A percentile compares a stretch with the other conserved stretches of the same genome.
Evolutionary conservation across 768 basidiomycete genomes (phyloP).

Genomic region (Mycena chlorophos): DNA sequence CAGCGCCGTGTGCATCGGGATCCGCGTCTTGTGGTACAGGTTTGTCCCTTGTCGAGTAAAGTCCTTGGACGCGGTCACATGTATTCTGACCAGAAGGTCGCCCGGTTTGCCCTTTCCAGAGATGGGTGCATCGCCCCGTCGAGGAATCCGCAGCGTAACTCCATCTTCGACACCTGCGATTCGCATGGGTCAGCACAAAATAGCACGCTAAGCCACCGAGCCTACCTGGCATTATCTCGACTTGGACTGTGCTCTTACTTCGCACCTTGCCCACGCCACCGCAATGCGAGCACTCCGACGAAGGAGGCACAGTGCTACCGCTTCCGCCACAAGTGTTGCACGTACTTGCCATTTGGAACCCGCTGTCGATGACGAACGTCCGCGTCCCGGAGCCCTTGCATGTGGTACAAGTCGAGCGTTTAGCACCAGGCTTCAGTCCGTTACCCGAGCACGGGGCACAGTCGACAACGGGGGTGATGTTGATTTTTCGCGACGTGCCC

Average conservation of each 20-base stretch:
- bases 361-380: conserved; percentile 87
- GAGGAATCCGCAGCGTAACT: conserved; percentile 82
- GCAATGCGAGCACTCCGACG: conserved; percentile 77
- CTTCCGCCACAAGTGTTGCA: conserved; percentile 81
- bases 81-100: conserved; percentile 84
- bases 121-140: conserved; percentile 81
- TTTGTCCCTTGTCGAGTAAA: conserved; percentile 92
- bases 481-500: conserved; percentile 75
- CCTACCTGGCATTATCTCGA: conserved; percentile 86
- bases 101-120: conserved; percentile 76
- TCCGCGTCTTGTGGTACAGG: conserved; percentile 84
- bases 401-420: conserved; percentile 72
- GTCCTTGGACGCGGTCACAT: conserved; percentile 76
- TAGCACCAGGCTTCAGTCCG: conserved; percentile 85
- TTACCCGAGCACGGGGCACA: conserved; percentile 83
- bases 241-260: conserved; percentile 69
- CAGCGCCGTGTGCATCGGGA: conserved; percentile 88
- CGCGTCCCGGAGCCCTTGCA: conserved; percentile 88
- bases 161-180: conserved; percentile 87
- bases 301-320: conserved; percentile 78
- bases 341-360: conserved; percentile 96
- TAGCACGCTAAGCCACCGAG: conserved; percentile 15
- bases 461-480: conserved; percentile 76
- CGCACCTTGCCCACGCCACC: conserved; percentile 88
- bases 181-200: conserved; percentile 8